A percentile compares a stretch with the other conserved stretches of the same genome.
These are phyloP conservation scores for Westerdykella ornata DNA, from an alignment of 2,329 filamentous ascomycete genomes.

Conservation along the genomic window DNA sequence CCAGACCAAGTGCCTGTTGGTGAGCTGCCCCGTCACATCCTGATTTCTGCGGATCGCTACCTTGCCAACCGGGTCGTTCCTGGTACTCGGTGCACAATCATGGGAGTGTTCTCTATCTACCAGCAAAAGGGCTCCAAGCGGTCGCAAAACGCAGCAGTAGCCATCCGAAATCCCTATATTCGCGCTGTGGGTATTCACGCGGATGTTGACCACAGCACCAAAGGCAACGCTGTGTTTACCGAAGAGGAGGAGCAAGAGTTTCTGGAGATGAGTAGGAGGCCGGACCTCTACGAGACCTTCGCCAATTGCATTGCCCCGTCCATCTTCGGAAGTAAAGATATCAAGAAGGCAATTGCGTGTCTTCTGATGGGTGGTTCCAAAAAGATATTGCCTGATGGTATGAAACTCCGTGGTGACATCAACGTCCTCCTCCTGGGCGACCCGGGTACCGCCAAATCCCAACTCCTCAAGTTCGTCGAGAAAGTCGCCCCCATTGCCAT, in stretches of 20 bases:
- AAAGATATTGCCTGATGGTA: slow-evolving; percentile 94
- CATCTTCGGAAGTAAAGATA: slow-evolving; percentile 92
- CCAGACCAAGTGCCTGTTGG: slow-evolving; percentile 96
- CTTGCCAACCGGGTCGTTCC: slow-evolving; percentile 93
- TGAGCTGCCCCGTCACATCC: slow-evolving; percentile 87
- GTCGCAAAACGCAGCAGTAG: slow-evolving; percentile 70
- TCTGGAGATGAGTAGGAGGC: slow-evolving; percentile 76
- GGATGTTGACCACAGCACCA: slow-evolving; percentile 81
- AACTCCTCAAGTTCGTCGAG: slow-evolving; percentile 94
- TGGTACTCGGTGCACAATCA: slow-evolving; percentile 87
- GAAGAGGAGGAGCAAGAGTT: slow-evolving; percentile 98
- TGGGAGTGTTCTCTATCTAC: slow-evolving; percentile 97
- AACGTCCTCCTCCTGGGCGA: slow-evolving; percentile 96
- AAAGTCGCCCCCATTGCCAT: slow-evolving; percentile 95
- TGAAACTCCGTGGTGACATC: slow-evolving; percentile 96
- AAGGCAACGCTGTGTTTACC: slow-evolving; percentile 75
- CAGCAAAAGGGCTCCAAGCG: slow-evolving; percentile 83
- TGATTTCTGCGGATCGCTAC: slow-evolving; percentile 94
- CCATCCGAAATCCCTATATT: slow-evolving; percentile 91
- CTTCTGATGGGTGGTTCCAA: slow-evolving; percentile 91
- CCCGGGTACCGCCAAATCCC: slow-evolving; percentile 95
- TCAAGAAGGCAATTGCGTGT: slow-evolving; percentile 96
- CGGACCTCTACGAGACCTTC: slow-evolving; percentile 88
- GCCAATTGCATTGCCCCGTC: slow-evolving; percentile 91
- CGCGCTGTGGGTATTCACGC: slow-evolving; percentile 87